Evolutionary conservation across 2,329 filamentous ascomycete species (phyloP).

Genomic region (Lecanicillium sp.): DNA sequence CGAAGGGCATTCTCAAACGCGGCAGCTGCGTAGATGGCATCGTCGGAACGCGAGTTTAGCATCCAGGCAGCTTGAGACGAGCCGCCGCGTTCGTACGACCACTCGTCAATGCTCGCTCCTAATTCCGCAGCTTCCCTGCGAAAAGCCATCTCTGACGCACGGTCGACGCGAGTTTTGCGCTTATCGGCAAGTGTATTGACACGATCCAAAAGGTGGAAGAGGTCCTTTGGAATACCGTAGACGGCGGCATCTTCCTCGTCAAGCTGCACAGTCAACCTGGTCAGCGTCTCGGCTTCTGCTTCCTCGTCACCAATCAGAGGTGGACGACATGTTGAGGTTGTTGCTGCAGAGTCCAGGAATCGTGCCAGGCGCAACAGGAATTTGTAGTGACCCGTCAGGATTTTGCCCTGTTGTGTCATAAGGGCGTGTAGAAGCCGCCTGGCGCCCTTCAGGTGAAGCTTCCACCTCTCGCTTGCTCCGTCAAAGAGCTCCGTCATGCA

Average conservation of each 20-base stretch:
- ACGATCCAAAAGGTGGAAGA: slow-evolving; percentile 24
- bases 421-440: slow-evolving; percentile 26
- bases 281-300: slow-evolving; percentile 18
- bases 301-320: slow-evolving; percentile 24
- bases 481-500: slow-evolving; percentile 35
- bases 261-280: slow-evolving; percentile 16
- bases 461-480: slow-evolving; percentile 31
- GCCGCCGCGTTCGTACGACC: slow-evolving; percentile 24
- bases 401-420: slow-evolving; percentile 20
- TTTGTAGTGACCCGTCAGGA: slow-evolving; percentile 27
- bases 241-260: slow-evolving; percentile 25
- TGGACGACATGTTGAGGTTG: slow-evolving; percentile 24
- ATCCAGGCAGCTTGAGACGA: slow-evolving; percentile 16
- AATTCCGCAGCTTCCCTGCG: slow-evolving; percentile 20
- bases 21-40: slow-evolving; percentile 25
- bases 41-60: slow-evolving; percentile 14
- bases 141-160: slow-evolving; percentile 21
- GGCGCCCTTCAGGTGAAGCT: slow-evolving; percentile 33
- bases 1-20: slow-evolving; percentile 33
- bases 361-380: slow-evolving; percentile 25
- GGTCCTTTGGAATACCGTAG: slow-evolving; percentile 26
- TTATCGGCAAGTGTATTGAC: slow-evolving; percentile 24
- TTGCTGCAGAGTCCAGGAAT: slow-evolving; percentile 25
- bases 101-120: slow-evolving; percentile 27
- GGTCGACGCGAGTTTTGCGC: slow-evolving; percentile 21